phyloP scores from a whole-genome alignment of 2,329 filamentous ascomycete species.

The Trichoderma simmonsii region DNA sequence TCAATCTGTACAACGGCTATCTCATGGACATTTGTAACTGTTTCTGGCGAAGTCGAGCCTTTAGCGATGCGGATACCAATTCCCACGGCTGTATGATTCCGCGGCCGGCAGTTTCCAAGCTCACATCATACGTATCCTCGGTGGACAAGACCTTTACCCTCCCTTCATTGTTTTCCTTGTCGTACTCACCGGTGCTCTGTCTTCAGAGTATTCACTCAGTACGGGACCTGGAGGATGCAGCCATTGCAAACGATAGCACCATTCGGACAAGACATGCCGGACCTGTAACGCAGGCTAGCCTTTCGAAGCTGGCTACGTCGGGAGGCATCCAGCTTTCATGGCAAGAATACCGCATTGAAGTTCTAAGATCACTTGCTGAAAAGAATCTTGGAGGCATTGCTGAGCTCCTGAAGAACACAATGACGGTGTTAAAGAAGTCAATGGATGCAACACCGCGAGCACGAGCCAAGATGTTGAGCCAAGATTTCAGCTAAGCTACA shows the following conservation, averaged over 20 bases:
- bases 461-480: conserved; percentile 20
- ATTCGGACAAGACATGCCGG: conserved; percentile 56
- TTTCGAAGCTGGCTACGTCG: conserved; percentile 59
- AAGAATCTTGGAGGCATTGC: conserved; percentile 64
- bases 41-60: conserved; percentile 72
- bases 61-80: conserved; percentile 63
- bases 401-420: conserved; percentile 74
- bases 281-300: conserved; percentile 66
- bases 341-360: conserved; percentile 72
- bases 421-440: conserved; percentile 66
- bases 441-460: conserved; percentile 31
- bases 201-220: conserved; percentile 54
- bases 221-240: conserved; percentile 55
- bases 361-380: conserved; percentile 64
- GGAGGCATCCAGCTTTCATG: conserved; percentile 67
- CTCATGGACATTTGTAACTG: conserved; percentile 86
- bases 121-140: conserved; percentile 48
- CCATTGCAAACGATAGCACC: conserved; percentile 37
- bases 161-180: conserved; percentile 53
- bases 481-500: neutral
- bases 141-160: conserved; percentile 49
- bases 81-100: conserved; percentile 54
- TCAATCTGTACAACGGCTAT: conserved; percentile 75
- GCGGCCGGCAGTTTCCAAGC: conserved; percentile 40
- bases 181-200: conserved; percentile 56